phyloP scores from a whole-genome alignment of 2,329 filamentous ascomycete species.

The Neoascochyta sp. region DNA sequence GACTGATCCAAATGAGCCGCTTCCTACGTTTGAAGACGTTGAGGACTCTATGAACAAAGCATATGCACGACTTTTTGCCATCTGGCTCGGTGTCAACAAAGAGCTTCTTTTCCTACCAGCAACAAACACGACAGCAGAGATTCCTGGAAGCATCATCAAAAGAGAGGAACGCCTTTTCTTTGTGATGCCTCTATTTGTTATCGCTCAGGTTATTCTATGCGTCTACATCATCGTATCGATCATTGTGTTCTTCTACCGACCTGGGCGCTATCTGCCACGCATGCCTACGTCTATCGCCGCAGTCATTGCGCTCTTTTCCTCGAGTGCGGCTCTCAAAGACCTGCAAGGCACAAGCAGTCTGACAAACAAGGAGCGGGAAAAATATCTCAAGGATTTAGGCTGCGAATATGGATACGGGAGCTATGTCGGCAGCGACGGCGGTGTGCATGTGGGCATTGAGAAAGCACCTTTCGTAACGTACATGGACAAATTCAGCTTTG shows the following conservation, averaged over 20 bases:
- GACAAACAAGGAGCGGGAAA: slow-evolving; percentile 7
- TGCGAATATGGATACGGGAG: slow-evolving; percentile 47
- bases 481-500: slow-evolving; percentile 1
- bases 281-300: slow-evolving; percentile 50
- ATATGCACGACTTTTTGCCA: slow-evolving; percentile 41
- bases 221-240: slow-evolving; percentile 44
- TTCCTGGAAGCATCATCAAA: slow-evolving; percentile 10
- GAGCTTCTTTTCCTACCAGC: slow-evolving; percentile 35
- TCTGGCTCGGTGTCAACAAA: slow-evolving; percentile 43
- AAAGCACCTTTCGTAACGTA: slow-evolving; percentile 38
- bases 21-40: slow-evolving; percentile 30
- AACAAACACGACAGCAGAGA: neutral
- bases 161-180: slow-evolving; percentile 48
- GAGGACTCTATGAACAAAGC: slow-evolving; percentile 20
- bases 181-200: slow-evolving; percentile 43
- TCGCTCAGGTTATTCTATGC: slow-evolving; percentile 43
- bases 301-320: slow-evolving; percentile 46
- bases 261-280: slow-evolving; percentile 46
- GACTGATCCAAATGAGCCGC: slow-evolving; percentile 33
- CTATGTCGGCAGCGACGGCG: slow-evolving; percentile 46
- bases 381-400: slow-evolving; percentile 12
- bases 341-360: slow-evolving; percentile 13
- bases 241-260: slow-evolving; percentile 41
- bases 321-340: slow-evolving; percentile 44
- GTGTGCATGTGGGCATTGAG: slow-evolving; percentile 51